phyloP scores from a whole-genome alignment of 495 filamentous ascomycete species.

The Xeromyces bisporus region DNA sequence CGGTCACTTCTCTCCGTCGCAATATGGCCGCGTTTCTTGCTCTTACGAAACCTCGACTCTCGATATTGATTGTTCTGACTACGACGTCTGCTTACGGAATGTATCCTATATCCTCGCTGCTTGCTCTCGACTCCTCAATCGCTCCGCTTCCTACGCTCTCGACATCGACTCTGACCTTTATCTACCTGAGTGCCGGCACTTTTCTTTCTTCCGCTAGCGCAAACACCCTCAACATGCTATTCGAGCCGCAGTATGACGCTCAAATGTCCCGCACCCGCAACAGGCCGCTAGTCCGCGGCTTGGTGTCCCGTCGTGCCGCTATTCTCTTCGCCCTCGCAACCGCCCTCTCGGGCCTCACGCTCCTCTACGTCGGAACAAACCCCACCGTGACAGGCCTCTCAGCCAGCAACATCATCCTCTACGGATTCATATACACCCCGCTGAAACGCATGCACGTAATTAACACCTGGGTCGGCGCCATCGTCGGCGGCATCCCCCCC shows the following conservation, averaged over 20 bases:
- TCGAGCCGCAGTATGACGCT: slow-evolving; percentile 79
- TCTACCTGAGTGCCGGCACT: slow-evolving; percentile 83
- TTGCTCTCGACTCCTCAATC: slow-evolving; percentile 40
- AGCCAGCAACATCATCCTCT: slow-evolving; percentile 68
- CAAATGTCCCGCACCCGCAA: slow-evolving; percentile 86
- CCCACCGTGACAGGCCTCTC: slow-evolving; percentile 81
- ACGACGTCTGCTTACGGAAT: slow-evolving; percentile 85
- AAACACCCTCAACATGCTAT: slow-evolving; percentile 93
- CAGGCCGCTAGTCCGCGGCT: slow-evolving; percentile 68
- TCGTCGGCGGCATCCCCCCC: slow-evolving; percentile 87
- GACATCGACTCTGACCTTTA: slow-evolving; percentile 71
- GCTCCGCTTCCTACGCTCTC: slow-evolving; percentile 68
- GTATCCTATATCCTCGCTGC: slow-evolving; percentile 55
- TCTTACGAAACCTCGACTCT: slow-evolving; percentile 85
- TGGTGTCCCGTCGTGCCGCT: slow-evolving; percentile 61
- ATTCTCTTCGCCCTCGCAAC: slow-evolving; percentile 60
- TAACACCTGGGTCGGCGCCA: slow-evolving; percentile 90
- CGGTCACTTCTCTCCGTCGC: slow-evolving; percentile 56
- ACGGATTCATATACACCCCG: slow-evolving; percentile 84
- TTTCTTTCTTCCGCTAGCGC: slow-evolving; percentile 71
- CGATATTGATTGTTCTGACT: slow-evolving; percentile 77
- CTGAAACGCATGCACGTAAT: slow-evolving; percentile 72
- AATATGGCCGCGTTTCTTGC: slow-evolving; percentile 72
- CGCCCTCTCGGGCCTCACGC: slow-evolving; percentile 44
- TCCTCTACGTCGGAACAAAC: slow-evolving; percentile 80